Percentiles rank a stretch among this genome's conserved stretches.
These are phyloP conservation scores for Vitis hybrid DNA, from an alignment of 177 flowering plant species.

Conservation along the genomic window DNA sequence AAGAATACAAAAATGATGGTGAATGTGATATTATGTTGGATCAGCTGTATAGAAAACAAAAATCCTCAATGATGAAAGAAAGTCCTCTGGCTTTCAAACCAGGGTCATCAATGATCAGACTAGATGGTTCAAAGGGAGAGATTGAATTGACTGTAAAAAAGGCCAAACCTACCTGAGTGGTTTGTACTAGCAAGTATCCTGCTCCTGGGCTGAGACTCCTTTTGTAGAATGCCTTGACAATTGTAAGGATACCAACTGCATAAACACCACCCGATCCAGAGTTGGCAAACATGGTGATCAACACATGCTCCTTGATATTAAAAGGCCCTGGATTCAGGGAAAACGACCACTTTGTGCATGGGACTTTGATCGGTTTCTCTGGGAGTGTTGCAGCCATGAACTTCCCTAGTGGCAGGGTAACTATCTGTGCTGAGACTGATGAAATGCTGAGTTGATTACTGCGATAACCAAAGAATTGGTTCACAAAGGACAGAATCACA, in stretches of 20 bases:
- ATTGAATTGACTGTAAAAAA: no score
- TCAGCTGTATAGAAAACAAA: no score
- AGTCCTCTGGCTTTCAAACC: no score
- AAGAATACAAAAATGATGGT: no score
- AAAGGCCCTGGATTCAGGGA: conserved; percentile 77
- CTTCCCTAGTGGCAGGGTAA: conserved; percentile 18
- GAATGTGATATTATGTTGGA: no score
- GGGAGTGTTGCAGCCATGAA: conserved; percentile 22
- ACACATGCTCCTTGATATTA: conserved; percentile 67
- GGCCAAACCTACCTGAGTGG: conserved; percentile 51
- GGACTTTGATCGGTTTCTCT: conserved; percentile 12
- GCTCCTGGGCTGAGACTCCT: conserved; percentile 27
- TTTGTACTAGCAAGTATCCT: conserved; percentile 37
- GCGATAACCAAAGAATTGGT: conserved; percentile 37
- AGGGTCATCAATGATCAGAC: no score
- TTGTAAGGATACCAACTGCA: conserved; percentile 53
- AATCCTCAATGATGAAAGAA: no score
- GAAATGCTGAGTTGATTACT: conserved; percentile 19
- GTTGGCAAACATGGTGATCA: conserved; percentile 69
- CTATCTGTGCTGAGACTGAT: conserved; percentile 26
- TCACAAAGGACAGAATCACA: conserved; percentile 26
- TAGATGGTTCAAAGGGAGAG: no score
- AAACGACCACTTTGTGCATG: conserved; percentile 46
- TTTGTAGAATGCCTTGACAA: conserved; percentile 56
- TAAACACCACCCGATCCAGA: conserved; percentile 45